These are phyloP conservation scores for Chlamydomonas applanata DNA, from an alignment of 139 green algal genomes.

Conservation along the genomic window DNA sequence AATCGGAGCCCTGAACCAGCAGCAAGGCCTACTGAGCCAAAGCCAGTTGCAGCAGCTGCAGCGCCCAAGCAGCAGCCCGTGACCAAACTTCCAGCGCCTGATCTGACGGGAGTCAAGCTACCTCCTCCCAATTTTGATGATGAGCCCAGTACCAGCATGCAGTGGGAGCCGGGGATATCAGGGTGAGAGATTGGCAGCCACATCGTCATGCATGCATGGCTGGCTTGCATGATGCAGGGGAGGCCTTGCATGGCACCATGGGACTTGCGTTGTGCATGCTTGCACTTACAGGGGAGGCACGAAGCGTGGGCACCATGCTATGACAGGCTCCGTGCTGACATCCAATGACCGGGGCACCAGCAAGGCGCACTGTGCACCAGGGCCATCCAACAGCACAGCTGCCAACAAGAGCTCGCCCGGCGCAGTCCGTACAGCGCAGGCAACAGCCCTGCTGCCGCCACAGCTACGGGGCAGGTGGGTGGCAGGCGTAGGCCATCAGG, in stretches of 20 bases:
- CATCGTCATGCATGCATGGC: no score
- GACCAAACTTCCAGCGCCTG: neutral
- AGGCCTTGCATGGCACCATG: no score
- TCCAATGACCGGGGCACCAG: neutral
- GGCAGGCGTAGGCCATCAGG: no score
- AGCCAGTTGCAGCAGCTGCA: neutral
- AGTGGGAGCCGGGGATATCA: neutral
- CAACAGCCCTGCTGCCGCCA: neutral
- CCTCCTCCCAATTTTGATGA: neutral
- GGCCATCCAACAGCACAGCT: neutral
- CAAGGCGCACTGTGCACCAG: neutral
- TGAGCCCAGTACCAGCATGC: neutral
- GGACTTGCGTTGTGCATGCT: no score
- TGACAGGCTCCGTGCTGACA: slow-evolving; percentile 9
- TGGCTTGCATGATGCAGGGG: no score
- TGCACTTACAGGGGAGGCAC: no score
- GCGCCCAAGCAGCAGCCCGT: neutral
- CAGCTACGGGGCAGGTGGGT: neutral
- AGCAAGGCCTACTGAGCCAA: neutral
- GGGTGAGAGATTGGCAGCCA: neutral
- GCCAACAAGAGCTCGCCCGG: slow-evolving; percentile 4
- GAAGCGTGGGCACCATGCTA: slow-evolving; percentile 9
- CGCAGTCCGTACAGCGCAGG: slow-evolving; percentile 4
- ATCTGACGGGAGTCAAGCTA: neutral
- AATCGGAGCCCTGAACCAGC: no score